Conservation (phyloP, 176 grass and related monocot genomes). For the Phoenix roebelenii region DNA sequence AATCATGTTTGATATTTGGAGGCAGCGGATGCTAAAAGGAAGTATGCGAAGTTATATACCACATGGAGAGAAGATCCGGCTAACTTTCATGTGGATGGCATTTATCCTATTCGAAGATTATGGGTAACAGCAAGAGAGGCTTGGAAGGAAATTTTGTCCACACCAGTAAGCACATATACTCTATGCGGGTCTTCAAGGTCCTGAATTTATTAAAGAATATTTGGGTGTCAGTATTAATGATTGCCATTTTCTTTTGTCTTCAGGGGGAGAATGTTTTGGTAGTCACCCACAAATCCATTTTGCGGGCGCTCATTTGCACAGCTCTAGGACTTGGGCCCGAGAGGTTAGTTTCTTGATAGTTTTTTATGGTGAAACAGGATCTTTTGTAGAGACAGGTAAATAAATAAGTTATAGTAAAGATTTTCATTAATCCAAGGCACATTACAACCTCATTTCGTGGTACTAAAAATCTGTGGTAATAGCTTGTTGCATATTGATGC, state of each 20-base stretch:
- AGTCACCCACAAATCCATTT: conserved; percentile 78
- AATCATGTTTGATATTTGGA: conserved; percentile 38
- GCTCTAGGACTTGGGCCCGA: conserved; percentile 61
- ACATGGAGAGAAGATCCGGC: conserved; percentile 72
- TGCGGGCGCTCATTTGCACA: conserved; percentile 67
- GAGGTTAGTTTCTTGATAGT: conserved; percentile 21
- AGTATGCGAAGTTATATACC: conserved; percentile 66
- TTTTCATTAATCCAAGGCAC: too few species aligned
- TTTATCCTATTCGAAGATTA: conserved; percentile 55
- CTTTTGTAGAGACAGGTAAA: too few species aligned
- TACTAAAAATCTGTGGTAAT: too few species aligned
- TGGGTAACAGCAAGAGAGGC: conserved; percentile 62
- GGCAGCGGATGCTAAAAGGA: conserved; percentile 77
- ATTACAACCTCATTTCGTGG: too few species aligned
- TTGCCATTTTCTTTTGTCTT: not conserved
- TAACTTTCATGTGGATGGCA: conserved; percentile 65
- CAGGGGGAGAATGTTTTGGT: conserved; percentile 65
- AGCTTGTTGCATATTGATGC: too few species aligned
- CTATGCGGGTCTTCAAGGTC: not conserved
- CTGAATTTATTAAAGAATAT: not conserved
- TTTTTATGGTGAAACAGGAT: too few species aligned
- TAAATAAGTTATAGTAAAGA: too few species aligned
- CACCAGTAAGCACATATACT: conserved; percentile 26
- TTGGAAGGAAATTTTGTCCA: conserved; percentile 67
- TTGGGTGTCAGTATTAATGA: not conserved